Base-by-base conservation (phyloP, 2,329 filamentous ascomycete species). In the Aspergillus transmontanensis region DNA sequence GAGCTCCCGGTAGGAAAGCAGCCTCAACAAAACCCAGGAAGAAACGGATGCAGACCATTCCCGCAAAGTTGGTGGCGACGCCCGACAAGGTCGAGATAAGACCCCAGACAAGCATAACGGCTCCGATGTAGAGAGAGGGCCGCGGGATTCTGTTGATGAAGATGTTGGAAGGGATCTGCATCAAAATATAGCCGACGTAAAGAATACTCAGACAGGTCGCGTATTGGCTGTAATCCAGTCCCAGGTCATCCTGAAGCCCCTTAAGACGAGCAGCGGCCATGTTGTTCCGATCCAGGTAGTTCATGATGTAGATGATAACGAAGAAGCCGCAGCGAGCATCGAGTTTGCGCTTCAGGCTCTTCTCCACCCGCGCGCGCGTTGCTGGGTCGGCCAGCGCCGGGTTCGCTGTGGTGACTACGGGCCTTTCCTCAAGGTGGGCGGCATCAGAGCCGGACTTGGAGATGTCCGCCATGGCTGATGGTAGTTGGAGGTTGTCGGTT, bases 241-340 rank as follows among this genome's bases (percentile, higher is more conserved):
- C 71, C 32, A 85, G 70, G 51, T 86, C 84, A 3, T 79, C 71
- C 55, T 81, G 77, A 12, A 86, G 74, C 5, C 85, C 85, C 1
- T 82, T 84, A 6, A 88, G 73, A 66, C 71, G 67, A 59, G 71
- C 70, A 19, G 71, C 65, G 6, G 71, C 70, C 70, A 88, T 86
- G 61, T 87, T 87, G 69, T 87, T 87, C 48, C 83, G 79, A 67
- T 88, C 86, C 14, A 90, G 77, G 75, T 91, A 93, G 78, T 93
- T 92, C 79, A 90, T 83, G 73, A 93, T 91, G 72, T 92, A 93
- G 80, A 93, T 90, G 67, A 92, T 75, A 55, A 93, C 86, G 62
- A 93, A 88, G 88, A 0, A 89, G 89, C 69, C 92, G 80, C 75
- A 93, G 64, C 90, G 84, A 23, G 84, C 69, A 72, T 93, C 91